Evolutionary conservation across 75 land plant genomes (phyloP), one percentile per base, ranked within the genome.

Genomic region (Pinus albicaulis): DNA sequence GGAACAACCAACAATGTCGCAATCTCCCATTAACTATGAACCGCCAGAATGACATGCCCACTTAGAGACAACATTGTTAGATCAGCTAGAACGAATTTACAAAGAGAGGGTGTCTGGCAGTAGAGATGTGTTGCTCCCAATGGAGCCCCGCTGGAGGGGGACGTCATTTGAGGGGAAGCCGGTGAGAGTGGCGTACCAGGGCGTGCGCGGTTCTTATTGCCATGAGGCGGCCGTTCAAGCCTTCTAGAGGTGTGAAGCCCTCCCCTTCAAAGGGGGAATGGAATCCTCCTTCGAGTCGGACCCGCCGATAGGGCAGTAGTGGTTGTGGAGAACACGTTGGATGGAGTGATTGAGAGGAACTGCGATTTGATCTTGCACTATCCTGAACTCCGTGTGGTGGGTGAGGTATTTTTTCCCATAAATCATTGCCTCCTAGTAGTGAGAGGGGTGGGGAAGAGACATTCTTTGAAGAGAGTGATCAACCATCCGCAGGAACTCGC

Each of bases 321-420:
- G 41, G 80, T 79, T 55, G 74, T 60, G 2, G 85, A 83, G 76
- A 83, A 83, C 75, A 76, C 85, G 25, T 4, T 83, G 36, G 85
- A 79, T 55, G 85, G 85, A 31, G 55, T 63, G 85, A 83, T 57
- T n/a, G n/a, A n/a, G n/a, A n/a, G n/a, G n/a, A n/a, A n/a, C n/a
- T n/a, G n/a, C n/a, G n/a, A n/a, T n/a, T 77, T 83, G 62, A 78
- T 79, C 61, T 75, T 83, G 71, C 78, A 82, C 38, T 78, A 79
- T 62, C 20, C 4, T 53, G 52, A 11, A 23, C 76, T 83, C 22
- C 25, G 34, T 58, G 81, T 84, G 34, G 57, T 74, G 3, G 83
- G 80, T 1, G 80, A 84, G 60, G 53, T 77, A n/a, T n/a, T n/a
- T n/a, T 36, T 84, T 20, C 17, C n/a, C n/a, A n/a, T n/a, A n/a